Conservation (phyloP, 1,284 basidiomycete genomes). For the Wallemia ichthyophaga region DNA sequence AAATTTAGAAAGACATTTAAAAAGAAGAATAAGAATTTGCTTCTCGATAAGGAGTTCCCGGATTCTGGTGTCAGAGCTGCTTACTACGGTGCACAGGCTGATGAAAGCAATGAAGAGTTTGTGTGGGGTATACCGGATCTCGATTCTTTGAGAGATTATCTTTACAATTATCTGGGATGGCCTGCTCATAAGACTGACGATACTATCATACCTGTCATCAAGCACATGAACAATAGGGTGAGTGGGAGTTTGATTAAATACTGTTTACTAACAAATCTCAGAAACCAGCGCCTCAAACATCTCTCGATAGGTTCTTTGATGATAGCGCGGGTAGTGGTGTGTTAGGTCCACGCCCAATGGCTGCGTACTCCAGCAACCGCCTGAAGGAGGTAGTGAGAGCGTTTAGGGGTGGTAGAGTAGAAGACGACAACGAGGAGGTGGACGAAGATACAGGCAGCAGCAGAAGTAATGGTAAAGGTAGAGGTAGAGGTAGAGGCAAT, state of each 20-base stretch:
- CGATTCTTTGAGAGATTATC: conserved; percentile 52
- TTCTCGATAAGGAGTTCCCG: conserved; percentile 56
- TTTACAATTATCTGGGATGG: conserved; percentile 42
- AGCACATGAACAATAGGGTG: conserved; percentile 49
- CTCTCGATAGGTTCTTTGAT: conserved; percentile 26
- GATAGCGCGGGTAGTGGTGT: conserved; percentile 22
- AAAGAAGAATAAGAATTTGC: conserved; percentile 58
- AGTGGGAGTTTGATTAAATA: conserved; percentile 5
- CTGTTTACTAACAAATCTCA: background rate
- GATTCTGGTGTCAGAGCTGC: conserved; percentile 71
- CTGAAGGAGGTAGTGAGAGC: conserved; percentile 23
- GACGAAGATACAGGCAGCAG: conserved; percentile 1
- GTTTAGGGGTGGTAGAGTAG: background rate
- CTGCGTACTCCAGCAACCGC: conserved; percentile 54
- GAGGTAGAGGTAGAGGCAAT: background rate
- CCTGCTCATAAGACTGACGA: conserved; percentile 61
- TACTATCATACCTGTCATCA: conserved; percentile 70
- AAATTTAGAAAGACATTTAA: conserved; percentile 63
- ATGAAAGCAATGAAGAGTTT: conserved; percentile 73
- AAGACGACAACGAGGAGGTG: background rate
- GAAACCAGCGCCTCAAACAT: conserved; percentile 2
- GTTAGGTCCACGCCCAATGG: conserved; percentile 40
- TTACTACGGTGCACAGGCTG: conserved; percentile 68
- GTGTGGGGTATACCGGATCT: conserved; percentile 92
- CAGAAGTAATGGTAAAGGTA: background rate